Percentiles rank a stretch among this genome's conserved stretches.
Conservation (phyloP, 495 filamentous ascomycete species). For the Penicillium riverlandense region DNA sequence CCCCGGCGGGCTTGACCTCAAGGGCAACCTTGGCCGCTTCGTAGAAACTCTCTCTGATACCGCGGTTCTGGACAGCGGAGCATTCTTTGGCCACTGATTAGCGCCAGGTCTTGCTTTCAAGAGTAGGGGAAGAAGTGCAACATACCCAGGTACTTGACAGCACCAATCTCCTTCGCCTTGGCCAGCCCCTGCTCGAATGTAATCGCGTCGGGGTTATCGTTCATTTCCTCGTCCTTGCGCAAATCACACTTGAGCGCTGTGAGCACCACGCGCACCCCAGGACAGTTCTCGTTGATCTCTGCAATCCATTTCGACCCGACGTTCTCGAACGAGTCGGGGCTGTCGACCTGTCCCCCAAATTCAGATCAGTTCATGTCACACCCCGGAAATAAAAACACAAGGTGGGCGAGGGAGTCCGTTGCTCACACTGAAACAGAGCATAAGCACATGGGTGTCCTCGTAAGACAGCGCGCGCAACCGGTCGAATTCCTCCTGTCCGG, state of each 20-base stretch:
- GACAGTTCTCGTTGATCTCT: slow-evolving; percentile 96
- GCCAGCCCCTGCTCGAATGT: slow-evolving; percentile 88
- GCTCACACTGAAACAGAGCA: slow-evolving; percentile 88
- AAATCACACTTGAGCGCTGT: slow-evolving; percentile 96
- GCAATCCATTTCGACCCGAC: slow-evolving; percentile 97
- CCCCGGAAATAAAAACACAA: too few relatives aligned
- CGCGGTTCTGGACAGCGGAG: slow-evolving; percentile 94
- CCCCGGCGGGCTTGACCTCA: slow-evolving; percentile 59
- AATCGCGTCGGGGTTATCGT: slow-evolving; percentile 61
- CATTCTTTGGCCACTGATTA: slow-evolving; percentile 52
- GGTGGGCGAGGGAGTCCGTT: neutral
- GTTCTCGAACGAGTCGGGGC: slow-evolving; percentile 93
- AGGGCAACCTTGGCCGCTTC: slow-evolving; percentile 96
- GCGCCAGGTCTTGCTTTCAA: too few relatives aligned
- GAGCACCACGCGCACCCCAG: slow-evolving; percentile 87
- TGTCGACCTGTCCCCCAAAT: slow-evolving; percentile 57
- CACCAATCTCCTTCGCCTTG: slow-evolving; percentile 81
- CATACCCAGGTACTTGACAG: slow-evolving; percentile 82
- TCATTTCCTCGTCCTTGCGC: slow-evolving; percentile 59
- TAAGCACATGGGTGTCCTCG: slow-evolving; percentile 95
- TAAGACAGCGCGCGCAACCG: slow-evolving; percentile 91
- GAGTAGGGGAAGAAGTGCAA: too few relatives aligned
- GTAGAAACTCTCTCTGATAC: slow-evolving; percentile 97
- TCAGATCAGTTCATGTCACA: too few relatives aligned
- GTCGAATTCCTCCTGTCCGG: slow-evolving; percentile 98